Evolutionary conservation across 148 eudicot genomes (phyloP).

Genomic region (Rhododendron kiyosumense): DNA sequence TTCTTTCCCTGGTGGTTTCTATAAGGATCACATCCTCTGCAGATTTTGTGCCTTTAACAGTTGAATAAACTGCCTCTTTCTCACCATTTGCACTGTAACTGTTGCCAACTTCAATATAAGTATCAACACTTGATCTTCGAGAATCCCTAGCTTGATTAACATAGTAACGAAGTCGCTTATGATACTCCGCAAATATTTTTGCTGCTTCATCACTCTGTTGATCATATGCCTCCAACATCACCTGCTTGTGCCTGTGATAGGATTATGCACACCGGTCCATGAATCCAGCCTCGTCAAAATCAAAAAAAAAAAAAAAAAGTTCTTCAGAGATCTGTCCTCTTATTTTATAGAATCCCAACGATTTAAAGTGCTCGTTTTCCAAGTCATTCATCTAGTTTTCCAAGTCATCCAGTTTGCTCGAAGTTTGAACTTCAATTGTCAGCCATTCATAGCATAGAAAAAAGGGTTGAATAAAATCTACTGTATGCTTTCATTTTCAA

Average conservation of each 20-base stretch:
- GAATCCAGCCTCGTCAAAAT: slow-evolving; percentile 1
- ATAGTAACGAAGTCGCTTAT: slow-evolving; percentile 75
- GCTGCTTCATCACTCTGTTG: slow-evolving; percentile 98
- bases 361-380: neutral
- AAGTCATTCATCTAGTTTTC: neutral
- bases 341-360: neutral
- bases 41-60: slow-evolving; percentile 74
- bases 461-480: neutral
- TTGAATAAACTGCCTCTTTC: slow-evolving; percentile 74
- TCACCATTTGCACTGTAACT: slow-evolving; percentile 49
- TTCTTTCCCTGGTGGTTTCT: slow-evolving; percentile 86
- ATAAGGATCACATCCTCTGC: slow-evolving; percentile 86
- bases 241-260: slow-evolving; percentile 87
- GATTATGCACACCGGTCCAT: neutral
- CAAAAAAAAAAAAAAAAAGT: neutral
- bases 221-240: slow-evolving; percentile 84
- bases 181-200: slow-evolving; percentile 92
- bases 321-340: neutral
- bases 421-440: neutral
- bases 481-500: neutral
- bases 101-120: slow-evolving; percentile 54
- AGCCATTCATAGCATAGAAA: neutral
- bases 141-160: slow-evolving; percentile 82
- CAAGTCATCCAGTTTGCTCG: neutral
- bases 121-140: slow-evolving; percentile 50